These are phyloP conservation scores for Russula olivacea DNA, from an alignment of 768 basidiomycete species.

Conservation along the genomic window DNA sequence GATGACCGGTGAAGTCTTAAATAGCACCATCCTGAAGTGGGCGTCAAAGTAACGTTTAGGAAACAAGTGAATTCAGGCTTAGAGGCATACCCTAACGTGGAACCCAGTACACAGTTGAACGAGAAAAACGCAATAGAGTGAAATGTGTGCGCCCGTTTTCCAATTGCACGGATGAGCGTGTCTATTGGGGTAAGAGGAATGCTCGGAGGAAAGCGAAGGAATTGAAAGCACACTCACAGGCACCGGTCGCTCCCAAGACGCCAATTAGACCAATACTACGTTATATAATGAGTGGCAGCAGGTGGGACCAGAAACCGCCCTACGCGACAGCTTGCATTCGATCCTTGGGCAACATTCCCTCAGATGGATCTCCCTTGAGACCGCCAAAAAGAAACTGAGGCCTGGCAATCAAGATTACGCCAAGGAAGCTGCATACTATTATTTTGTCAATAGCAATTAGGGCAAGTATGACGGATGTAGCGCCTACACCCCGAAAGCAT, in stretches of 20 bases:
- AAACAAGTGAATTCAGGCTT: background rate
- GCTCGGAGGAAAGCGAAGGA: background rate
- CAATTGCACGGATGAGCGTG: conserved; percentile 57
- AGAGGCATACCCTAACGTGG: conserved; percentile 30
- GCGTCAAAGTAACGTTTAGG: background rate
- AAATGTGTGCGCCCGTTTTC: conserved; percentile 65
- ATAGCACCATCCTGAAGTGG: conserved; percentile 38
- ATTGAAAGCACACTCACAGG: conserved; percentile 52
- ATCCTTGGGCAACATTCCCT: conserved; percentile 29
- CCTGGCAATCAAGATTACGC: conserved; percentile 76
- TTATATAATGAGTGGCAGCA: background rate
- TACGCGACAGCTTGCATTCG: conserved; percentile 59
- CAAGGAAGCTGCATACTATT: conserved; percentile 58
- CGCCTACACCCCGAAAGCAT: conserved; percentile 46
- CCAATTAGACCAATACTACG: conserved; percentile 55
- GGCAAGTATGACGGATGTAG: background rate
- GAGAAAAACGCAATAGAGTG: conserved; percentile 69
- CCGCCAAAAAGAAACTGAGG: conserved; percentile 67
- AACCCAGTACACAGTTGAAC: conserved; percentile 43
- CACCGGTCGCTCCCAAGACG: conserved; percentile 57
- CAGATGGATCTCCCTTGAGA: conserved; percentile 1
- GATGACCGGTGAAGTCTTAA: conserved; percentile 39
- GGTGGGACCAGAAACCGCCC: conserved; percentile 10
- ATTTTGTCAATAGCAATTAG: background rate
- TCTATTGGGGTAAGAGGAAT: conserved; percentile 31